These are phyloP conservation scores for Lepiota brunneoincarnata DNA, from an alignment of 768 basidiomycete genomes.

Conservation along the genomic window DNA sequence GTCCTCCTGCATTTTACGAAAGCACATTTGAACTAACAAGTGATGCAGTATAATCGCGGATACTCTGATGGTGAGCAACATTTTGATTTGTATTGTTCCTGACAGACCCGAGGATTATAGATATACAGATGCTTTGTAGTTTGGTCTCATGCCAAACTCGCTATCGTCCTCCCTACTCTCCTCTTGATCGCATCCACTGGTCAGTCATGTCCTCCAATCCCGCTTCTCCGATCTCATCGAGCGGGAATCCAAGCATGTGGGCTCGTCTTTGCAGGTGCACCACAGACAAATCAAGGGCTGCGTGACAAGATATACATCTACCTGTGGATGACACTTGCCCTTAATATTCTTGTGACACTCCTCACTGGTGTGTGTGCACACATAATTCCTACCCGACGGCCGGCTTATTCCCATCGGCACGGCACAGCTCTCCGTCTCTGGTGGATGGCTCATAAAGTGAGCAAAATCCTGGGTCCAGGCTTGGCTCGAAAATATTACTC, in stretches of 20 bases:
- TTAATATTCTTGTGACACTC: constrained; percentile 31
- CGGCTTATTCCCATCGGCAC: not conserved
- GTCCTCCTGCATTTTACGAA: constrained; percentile 8
- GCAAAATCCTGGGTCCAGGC: constrained; percentile 22
- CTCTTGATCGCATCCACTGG: constrained; percentile 31
- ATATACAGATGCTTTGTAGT: constrained; percentile 37
- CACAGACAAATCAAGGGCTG: not conserved
- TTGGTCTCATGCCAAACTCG: constrained; percentile 28
- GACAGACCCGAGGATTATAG: not conserved
- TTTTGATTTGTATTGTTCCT: not conserved
- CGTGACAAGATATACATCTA: constrained; percentile 25
- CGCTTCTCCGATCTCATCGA: not conserved
- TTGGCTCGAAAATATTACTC: constrained; percentile 29
- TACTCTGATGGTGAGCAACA: constrained; percentile 8
- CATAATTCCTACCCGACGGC: not conserved
- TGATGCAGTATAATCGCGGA: constrained; percentile 12
- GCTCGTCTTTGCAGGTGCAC: constrained; percentile 12
- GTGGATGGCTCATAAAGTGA: constrained; percentile 27
- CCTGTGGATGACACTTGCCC: constrained; percentile 27
- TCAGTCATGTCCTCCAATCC: constrained; percentile 13
- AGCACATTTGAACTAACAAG: not conserved
- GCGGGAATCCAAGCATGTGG: constrained; percentile 15
- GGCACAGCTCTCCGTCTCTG: constrained; percentile 31
- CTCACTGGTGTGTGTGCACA: constrained; percentile 25
- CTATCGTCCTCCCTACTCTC: constrained; percentile 24